Evolutionary conservation across 2,329 filamentous ascomycete species (phyloP).

Genomic region (Phaeosphaeria sp.): DNA sequence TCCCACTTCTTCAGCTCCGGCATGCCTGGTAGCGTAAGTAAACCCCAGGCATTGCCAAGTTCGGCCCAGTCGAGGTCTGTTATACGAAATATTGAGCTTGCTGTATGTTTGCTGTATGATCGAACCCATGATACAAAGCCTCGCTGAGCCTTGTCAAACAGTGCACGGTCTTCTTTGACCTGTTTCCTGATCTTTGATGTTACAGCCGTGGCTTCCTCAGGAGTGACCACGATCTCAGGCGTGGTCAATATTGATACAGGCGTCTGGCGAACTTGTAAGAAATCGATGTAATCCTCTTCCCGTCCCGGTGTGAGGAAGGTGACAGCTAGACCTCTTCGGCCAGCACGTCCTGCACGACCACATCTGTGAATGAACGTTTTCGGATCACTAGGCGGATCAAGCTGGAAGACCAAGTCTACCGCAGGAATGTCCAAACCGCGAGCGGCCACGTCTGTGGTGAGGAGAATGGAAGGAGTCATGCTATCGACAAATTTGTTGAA

Average conservation of each 20-base stretch:
- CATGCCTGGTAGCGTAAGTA: conserved; percentile 90
- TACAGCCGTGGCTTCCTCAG: conserved; percentile 64
- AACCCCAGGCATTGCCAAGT: conserved; percentile 81
- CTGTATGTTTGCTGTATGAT: conserved; percentile 89
- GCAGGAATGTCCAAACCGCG: conserved; percentile 90
- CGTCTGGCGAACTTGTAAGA: conserved; percentile 85
- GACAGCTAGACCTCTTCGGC: conserved; percentile 78
- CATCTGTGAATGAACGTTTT: conserved; percentile 79
- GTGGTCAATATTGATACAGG: conserved; percentile 71
- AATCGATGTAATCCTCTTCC: conserved; percentile 89
- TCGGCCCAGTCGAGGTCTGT: conserved; percentile 84
- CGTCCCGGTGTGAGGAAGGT: conserved; percentile 82
- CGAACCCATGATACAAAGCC: conserved; percentile 94
- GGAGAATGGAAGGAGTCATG: conserved; percentile 76
- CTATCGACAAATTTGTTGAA: conserved; percentile 80
- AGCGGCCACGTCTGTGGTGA: conserved; percentile 92
- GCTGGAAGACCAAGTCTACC: conserved; percentile 88
- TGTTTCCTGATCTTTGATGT: conserved; percentile 68
- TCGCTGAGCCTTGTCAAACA: conserved; percentile 87
- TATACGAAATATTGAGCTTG: conserved; percentile 87
- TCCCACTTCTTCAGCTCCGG: conserved; percentile 69
- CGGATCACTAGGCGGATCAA: conserved; percentile 84
- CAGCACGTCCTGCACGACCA: conserved; percentile 68
- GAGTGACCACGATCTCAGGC: conserved; percentile 63
- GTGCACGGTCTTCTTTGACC: conserved; percentile 65